phyloP scores from a whole-genome alignment of 2,329 filamentous ascomycete genomes.

The Blastomyces percursus region DNA sequence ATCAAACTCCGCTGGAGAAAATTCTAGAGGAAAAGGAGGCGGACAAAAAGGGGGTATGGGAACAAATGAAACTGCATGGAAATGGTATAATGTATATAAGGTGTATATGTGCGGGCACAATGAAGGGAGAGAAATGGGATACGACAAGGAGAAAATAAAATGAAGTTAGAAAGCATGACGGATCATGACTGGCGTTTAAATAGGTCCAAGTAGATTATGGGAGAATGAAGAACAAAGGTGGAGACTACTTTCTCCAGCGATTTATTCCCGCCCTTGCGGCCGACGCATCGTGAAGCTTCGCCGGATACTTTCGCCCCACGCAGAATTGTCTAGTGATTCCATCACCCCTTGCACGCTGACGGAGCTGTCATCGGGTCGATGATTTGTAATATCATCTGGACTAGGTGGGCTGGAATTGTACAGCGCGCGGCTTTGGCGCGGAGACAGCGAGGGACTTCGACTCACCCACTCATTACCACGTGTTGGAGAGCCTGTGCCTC shows the following conservation, averaged over 20 bases:
- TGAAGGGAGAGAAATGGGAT: not conserved
- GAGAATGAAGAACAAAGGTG: not conserved
- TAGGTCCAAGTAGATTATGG: not conserved
- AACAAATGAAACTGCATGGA: not conserved
- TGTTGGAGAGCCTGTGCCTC: slow-evolving; percentile 30
- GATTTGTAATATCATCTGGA: slow-evolving; percentile 20
- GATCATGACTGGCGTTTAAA: not conserved
- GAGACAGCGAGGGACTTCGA: slow-evolving; percentile 40
- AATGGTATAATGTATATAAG: not conserved
- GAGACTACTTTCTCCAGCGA: not conserved
- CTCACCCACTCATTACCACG: slow-evolving; percentile 41
- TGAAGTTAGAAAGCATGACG: not conserved
- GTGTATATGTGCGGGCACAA: not conserved
- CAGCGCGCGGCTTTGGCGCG: slow-evolving; percentile 14
- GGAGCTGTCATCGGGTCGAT: slow-evolving; percentile 53
- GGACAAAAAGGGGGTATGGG: not conserved
- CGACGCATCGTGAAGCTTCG: slow-evolving; percentile 66
- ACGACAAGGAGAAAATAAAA: not conserved
- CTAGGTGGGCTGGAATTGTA: slow-evolving; percentile 6
- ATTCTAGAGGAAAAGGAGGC: not conserved
- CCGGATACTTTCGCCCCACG: slow-evolving; percentile 87
- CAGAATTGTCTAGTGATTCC: slow-evolving; percentile 75
- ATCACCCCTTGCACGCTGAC: slow-evolving; percentile 69
- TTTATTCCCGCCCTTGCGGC: slow-evolving; percentile 17
- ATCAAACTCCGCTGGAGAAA: not conserved